phyloP scores from a whole-genome alignment of 495 filamentous ascomycete genomes.

The Staphylotrichum longicolle region DNA sequence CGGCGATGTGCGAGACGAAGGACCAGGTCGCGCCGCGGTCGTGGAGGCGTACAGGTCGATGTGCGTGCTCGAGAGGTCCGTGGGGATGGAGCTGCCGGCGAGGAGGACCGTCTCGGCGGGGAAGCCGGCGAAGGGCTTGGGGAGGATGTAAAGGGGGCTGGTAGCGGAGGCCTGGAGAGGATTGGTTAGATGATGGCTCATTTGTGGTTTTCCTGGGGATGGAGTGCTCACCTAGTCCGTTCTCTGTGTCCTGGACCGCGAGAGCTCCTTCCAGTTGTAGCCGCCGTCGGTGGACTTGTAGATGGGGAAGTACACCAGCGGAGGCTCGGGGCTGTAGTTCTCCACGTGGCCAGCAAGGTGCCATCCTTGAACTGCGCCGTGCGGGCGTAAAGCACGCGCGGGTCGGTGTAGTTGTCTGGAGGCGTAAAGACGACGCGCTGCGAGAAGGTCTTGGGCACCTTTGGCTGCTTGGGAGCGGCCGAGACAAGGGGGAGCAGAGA shows the following conservation, averaged over 20 bases:
- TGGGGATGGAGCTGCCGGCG: slow-evolving; percentile 9
- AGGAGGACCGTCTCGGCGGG: slow-evolving; percentile 4
- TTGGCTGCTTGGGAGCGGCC: slow-evolving; percentile 5
- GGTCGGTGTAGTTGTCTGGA: slow-evolving; percentile 5
- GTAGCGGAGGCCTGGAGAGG: slow-evolving; percentile 5
- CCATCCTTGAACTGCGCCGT: slow-evolving; percentile 10
- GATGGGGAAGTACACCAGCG: slow-evolving; percentile 17
- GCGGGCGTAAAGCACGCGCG: slow-evolving; percentile 10
- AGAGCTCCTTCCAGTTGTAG: slow-evolving; percentile 13
- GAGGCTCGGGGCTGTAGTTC: slow-evolving; percentile 12
- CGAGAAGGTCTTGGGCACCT: background rate
- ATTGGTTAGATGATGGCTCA: background rate
- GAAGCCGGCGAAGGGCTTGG: slow-evolving; percentile 9
- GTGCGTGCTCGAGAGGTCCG: slow-evolving; percentile 11
- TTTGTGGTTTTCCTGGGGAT: background rate
- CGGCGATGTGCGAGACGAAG: slow-evolving; percentile 63
- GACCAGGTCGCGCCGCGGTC: slow-evolving; percentile 62
- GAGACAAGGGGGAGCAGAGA: slow-evolving; percentile 9
- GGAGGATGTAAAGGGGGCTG: slow-evolving; percentile 7
- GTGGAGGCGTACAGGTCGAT: slow-evolving; percentile 55
- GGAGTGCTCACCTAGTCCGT: background rate
- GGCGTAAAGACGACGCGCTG: slow-evolving; percentile 11
- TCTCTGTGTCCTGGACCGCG: slow-evolving; percentile 5
- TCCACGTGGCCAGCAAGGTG: slow-evolving; percentile 13
- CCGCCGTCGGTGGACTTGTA: slow-evolving; percentile 8